Evolutionary conservation across 73 alveolate genomes (phyloP).

Genomic region (Paramecium octaurelia): DNA sequence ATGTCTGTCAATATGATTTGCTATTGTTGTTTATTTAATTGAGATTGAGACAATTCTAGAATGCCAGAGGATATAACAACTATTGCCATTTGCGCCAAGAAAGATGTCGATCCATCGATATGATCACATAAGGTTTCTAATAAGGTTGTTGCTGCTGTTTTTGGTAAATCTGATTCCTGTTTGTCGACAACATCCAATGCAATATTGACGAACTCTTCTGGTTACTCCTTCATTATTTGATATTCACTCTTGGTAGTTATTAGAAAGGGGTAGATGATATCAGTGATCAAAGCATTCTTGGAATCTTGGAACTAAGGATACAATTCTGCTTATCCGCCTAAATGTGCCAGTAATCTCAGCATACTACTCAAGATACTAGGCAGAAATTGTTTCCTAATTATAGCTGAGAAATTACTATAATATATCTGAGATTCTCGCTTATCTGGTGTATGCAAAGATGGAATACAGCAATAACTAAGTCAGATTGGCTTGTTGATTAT

Average conservation of each 20-base stretch:
- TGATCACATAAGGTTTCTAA: slow-evolving; percentile 78
- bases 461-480: not conserved
- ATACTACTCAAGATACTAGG: slow-evolving; percentile 10
- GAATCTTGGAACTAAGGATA: slow-evolving; percentile 35
- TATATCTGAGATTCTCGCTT: not conserved
- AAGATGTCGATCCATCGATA: slow-evolving; percentile 69
- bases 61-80: slow-evolving; percentile 26
- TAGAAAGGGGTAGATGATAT: slow-evolving; percentile 69
- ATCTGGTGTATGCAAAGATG: not conserved
- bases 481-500: not conserved
- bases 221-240: slow-evolving; percentile 60
- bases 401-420: not conserved
- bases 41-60: slow-evolving; percentile 2
- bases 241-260: slow-evolving; percentile 64
- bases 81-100: slow-evolving; percentile 62
- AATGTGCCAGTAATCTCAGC: slow-evolving; percentile 13
- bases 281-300: slow-evolving; percentile 54
- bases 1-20: not conserved
- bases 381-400: not conserved
- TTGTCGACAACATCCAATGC: slow-evolving; percentile 82
- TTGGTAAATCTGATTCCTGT: slow-evolving; percentile 56
- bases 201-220: slow-evolving; percentile 74
- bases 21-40: not conserved
- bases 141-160: slow-evolving; percentile 77
- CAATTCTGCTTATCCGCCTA: slow-evolving; percentile 63